Evolutionary conservation across 2,329 filamentous ascomycete genomes (phyloP).

Genomic region (Rutstroemia sp.): DNA sequence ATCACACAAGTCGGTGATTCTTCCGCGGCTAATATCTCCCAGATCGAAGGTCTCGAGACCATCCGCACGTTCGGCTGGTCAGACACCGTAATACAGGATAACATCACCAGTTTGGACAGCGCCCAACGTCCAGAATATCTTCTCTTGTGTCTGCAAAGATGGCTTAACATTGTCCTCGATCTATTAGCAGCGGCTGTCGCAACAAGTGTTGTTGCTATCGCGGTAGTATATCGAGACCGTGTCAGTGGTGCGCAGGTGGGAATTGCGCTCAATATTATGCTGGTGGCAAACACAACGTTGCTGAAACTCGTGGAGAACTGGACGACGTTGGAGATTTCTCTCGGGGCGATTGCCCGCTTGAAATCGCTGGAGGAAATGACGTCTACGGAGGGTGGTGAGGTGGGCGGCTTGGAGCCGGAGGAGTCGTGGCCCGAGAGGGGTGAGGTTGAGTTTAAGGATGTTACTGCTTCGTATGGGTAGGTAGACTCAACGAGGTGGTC

Average conservation of each 20-base stretch:
- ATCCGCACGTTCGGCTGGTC: conserved; percentile 51
- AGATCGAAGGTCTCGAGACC: conserved; percentile 44
- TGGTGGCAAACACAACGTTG: conserved; percentile 18
- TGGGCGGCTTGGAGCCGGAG: conserved; percentile 6
- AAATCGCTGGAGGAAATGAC: conserved; percentile 41
- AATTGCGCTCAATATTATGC: conserved; percentile 22
- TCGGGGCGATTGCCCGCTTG: conserved; percentile 49
- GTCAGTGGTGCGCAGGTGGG: conserved; percentile 19
- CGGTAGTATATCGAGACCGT: conserved; percentile 10
- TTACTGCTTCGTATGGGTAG: conserved; percentile 28
- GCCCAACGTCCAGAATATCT: conserved; percentile 51
- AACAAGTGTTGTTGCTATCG: conserved; percentile 14
- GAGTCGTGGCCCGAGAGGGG: conserved; percentile 31
- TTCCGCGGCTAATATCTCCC: neutral
- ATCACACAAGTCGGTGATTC: neutral
- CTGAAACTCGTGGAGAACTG: conserved; percentile 35
- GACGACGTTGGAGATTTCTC: conserved; percentile 50
- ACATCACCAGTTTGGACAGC: conserved; percentile 40
- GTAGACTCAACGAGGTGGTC: neutral
- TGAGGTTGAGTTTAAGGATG: conserved; percentile 27
- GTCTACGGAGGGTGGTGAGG: conserved; percentile 28
- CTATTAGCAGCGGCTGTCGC: conserved; percentile 13
- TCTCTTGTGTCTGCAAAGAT: conserved; percentile 47
- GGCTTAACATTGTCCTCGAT: conserved; percentile 43
- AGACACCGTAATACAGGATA: conserved; percentile 36